phyloP scores from a whole-genome alignment of 2,329 filamentous ascomycete species.

The Penicillium sp. region DNA sequence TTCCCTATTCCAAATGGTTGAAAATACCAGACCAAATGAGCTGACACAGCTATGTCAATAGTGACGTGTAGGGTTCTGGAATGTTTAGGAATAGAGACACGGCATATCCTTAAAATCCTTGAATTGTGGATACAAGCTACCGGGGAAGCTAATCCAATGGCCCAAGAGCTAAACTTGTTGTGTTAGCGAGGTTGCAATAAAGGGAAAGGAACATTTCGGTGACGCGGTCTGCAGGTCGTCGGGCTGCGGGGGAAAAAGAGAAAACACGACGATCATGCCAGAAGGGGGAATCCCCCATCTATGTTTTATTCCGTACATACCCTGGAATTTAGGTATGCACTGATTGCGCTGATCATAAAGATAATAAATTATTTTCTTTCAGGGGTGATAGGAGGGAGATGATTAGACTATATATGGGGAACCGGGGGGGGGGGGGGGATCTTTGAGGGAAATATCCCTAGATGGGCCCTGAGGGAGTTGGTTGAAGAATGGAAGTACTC shows the following conservation, averaged over 20 bases:
- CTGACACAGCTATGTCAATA: constrained; percentile 15
- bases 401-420: constrained; percentile 6
- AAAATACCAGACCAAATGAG: background rate
- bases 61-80: constrained; percentile 18
- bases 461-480: constrained; percentile 5
- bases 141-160: background rate
- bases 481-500: constrained; percentile 8
- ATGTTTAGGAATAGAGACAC: constrained; percentile 13
- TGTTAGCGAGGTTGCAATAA: constrained; percentile 22
- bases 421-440: background rate
- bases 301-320: constrained; percentile 18
- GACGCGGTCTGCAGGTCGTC: constrained; percentile 24
- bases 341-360: constrained; percentile 5
- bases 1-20: background rate
- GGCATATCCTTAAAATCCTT: constrained; percentile 16
- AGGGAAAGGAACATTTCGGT: constrained; percentile 20
- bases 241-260: constrained; percentile 12
- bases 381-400: background rate
- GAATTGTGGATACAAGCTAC: constrained; percentile 9
- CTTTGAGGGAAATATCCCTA: constrained; percentile 7
- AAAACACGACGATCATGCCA: constrained; percentile 28
- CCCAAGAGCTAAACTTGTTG: background rate
- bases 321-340: constrained; percentile 14
- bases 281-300: constrained; percentile 14
- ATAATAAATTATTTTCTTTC: background rate